Evolutionary conservation across 176 grass and related monocot species (phyloP), one percentile per base, ranked within the genome.

Genomic region (Echinochloa phyllopogon): DNA sequence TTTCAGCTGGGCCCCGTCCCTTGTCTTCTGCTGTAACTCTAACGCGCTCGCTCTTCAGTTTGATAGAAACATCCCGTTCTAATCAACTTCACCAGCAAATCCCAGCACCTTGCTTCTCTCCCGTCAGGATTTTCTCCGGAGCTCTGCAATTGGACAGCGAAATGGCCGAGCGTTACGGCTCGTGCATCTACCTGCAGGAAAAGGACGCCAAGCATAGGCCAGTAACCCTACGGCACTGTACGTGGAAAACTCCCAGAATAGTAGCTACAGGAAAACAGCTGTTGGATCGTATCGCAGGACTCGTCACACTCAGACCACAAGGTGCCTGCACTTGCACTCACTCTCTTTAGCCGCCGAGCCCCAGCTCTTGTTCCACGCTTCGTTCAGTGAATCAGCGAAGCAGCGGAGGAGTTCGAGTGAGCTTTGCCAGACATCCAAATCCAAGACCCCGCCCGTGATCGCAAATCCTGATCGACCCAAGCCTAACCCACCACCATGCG

Each of bases 381-480:
- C 15, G 72, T 74, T 78, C 57, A 65, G 57, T 83, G 69, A 83
- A 83, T 51, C 29, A 25, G 9, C 16, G 10, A 10, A 33, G 3
- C 4, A 74, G 25, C 25, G 37, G 44, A 63, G 8, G 56, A 40
- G 43, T 40, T 50, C 4, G 69, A 38, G 4, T 38, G 70, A 20
- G 45, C 33, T 75, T 75, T 53, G 65, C 10, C 60, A 65, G 48
- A 51, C 45, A 33, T 33, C 29, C 29, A 33, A 33, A 33, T 33
- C 29, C 29, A 33, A 33, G 29, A 33, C 29, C 29, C 29, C 2
- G 29, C 29, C 2, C 58, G 69, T 80, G 87, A 89, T 33, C 41
- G 45, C 16, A 38, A 44, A 33, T 37, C 82, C 17, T 69, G 62
- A n/a, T n/a, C n/a, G n/a, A 76, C 71, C 52, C 2, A 83, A 68